Evolutionary conservation across 2,329 filamentous ascomycete genomes (phyloP).

Genomic region (Sporothrix globosa): DNA sequence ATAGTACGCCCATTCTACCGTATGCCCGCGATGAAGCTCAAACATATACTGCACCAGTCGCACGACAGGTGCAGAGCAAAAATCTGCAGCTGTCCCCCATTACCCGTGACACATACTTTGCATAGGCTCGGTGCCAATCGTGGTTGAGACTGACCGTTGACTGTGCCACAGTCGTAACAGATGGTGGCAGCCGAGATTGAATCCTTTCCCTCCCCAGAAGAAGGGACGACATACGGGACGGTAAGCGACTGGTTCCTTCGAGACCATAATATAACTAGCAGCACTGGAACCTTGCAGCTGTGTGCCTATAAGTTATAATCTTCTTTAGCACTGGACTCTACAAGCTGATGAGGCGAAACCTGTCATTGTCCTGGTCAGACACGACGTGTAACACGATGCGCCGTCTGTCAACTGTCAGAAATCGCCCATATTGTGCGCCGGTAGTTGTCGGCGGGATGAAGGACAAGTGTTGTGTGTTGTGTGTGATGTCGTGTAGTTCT

Average conservation of each 20-base stretch:
- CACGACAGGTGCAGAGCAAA: background rate
- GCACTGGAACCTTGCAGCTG: background rate
- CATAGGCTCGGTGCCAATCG: background rate
- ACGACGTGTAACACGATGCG: background rate
- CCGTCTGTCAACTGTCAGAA: conserved; percentile 30
- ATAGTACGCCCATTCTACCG: no score
- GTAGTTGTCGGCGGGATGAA: background rate
- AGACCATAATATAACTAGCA: no score
- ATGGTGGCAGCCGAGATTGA: background rate
- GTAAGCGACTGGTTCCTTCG: background rate
- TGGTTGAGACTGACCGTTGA: background rate
- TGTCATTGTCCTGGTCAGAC: background rate
- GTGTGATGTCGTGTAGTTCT: background rate
- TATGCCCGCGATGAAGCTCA: background rate
- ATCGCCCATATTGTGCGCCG: conserved; percentile 7
- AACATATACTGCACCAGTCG: background rate
- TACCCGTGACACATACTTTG: background rate
- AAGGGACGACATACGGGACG: background rate
- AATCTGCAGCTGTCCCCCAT: background rate
- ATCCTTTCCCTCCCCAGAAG: no score
- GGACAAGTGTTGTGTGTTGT: no score
- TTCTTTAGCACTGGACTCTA: background rate
- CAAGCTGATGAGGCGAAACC: conserved; percentile 1
- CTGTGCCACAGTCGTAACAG: background rate
- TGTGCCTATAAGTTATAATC: background rate